Percentiles rank a stretch among this genome's conserved stretches.
Conservation (phyloP, 805 yeast species). For the Yamadazyma sp. region DNA sequence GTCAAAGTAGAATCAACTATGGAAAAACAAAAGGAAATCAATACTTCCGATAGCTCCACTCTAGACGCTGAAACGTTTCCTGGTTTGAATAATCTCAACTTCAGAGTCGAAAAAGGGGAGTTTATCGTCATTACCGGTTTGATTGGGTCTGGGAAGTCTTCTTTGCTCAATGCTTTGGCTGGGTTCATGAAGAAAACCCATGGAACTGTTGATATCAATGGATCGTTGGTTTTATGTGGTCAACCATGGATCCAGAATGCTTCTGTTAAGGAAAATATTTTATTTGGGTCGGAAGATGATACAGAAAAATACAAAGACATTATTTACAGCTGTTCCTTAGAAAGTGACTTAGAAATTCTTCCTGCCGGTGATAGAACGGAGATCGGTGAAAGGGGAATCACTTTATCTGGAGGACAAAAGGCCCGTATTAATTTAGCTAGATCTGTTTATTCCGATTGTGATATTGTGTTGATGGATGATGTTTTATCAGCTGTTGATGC, state of each 20-base stretch:
- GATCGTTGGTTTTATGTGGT: conserved; percentile 31
- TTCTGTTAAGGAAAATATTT: conserved; percentile 32
- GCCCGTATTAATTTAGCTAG: conserved; percentile 38
- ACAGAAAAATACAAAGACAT: conserved; percentile 25
- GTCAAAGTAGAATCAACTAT: conserved; percentile 2
- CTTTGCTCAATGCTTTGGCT: conserved; percentile 36
- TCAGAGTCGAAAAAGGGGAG: conserved; percentile 30
- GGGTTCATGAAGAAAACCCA: conserved; percentile 36
- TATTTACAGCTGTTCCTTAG: conserved; percentile 30
- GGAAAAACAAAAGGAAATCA: background rate
- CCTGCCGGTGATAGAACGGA: conserved; percentile 38
- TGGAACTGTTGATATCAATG: conserved; percentile 32
- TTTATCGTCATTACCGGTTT: conserved; percentile 37
- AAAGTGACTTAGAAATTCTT: conserved; percentile 30
- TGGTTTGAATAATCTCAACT: conserved; percentile 29
- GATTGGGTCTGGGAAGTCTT: conserved; percentile 39
- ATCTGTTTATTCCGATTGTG: conserved; percentile 33
- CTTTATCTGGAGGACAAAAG: conserved; percentile 40
- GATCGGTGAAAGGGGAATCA: conserved; percentile 39
- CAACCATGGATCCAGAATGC: conserved; percentile 39
- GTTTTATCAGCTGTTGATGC: conserved; percentile 41
- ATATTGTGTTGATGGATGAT: conserved; percentile 33
- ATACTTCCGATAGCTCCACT: conserved; percentile 8
- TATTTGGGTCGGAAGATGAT: conserved; percentile 28
- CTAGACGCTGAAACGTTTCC: conserved; percentile 18